Percentiles rank a stretch among this genome's conserved stretches.
These are phyloP conservation scores for Saccharomyces kudriavzevii DNA, from an alignment of 805 yeast species.

Conservation along the genomic window DNA sequence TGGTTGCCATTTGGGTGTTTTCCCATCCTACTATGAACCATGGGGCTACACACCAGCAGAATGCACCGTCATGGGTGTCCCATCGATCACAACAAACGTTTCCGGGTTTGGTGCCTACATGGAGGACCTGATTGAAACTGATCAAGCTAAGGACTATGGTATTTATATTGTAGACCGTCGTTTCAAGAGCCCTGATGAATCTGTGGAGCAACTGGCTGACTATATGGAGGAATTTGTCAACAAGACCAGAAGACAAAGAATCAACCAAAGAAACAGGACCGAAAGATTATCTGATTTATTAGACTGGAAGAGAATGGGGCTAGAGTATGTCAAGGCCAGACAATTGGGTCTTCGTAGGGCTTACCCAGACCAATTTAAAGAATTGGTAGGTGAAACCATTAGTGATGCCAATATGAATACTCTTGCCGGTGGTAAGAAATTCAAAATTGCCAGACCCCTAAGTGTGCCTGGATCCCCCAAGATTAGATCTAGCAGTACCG, in stretches of 20 bases:
- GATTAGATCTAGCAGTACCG: constrained; percentile 33
- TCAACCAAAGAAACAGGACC: constrained; percentile 94
- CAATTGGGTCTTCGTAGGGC: constrained; percentile 88
- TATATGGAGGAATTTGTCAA: constrained; percentile 83
- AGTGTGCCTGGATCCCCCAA: constrained; percentile 97
- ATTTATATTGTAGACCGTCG: constrained; percentile 95
- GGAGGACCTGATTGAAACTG: constrained; percentile 91
- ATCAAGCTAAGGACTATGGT: constrained; percentile 80
- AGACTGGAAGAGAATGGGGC: constrained; percentile 98
- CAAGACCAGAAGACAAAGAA: constrained; percentile 94
- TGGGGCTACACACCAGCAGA: constrained; percentile 99
- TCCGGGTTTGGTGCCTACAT: constrained; percentile 97
- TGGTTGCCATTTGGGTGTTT: constrained; percentile 96
- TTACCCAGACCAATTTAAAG: constrained; percentile 73
- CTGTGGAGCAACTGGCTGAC: constrained; percentile 80
- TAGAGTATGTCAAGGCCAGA: constrained; percentile 94
- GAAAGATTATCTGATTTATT: constrained; percentile 86
- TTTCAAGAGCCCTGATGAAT: constrained; percentile 84
- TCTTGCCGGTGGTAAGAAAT: constrained; percentile 34
- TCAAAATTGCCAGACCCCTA: constrained; percentile 85
- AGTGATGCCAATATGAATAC: constrained; percentile 26
- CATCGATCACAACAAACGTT: constrained; percentile 89
- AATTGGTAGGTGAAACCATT: constrained; percentile 27
- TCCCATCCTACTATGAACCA: constrained; percentile 97
- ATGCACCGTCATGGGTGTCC: constrained; percentile 99